phyloP scores from a whole-genome alignment of 2,329 filamentous ascomycete genomes.

The Colletotrichum cereale region DNA sequence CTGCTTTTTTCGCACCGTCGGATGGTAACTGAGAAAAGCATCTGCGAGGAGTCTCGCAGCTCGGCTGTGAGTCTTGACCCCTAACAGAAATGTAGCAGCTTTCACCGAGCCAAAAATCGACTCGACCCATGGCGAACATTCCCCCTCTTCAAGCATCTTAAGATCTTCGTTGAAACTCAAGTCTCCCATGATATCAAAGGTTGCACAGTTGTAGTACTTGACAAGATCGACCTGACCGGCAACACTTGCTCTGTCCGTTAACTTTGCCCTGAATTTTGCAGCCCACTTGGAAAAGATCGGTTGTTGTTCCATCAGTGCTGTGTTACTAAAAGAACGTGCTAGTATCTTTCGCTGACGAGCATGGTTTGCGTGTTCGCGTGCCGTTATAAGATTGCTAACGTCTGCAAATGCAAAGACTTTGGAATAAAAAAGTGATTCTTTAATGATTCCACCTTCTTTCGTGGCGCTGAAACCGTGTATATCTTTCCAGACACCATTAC shows the following conservation, averaged over 20 bases:
- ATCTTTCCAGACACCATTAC: slow-evolving; percentile 13
- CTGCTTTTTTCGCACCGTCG: slow-evolving; percentile 13
- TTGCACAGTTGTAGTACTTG: background rate
- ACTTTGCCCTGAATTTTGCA: slow-evolving; percentile 3
- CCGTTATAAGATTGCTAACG: background rate
- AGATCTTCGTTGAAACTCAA: slow-evolving; percentile 21
- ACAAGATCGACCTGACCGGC: background rate
- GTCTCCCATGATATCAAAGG: background rate
- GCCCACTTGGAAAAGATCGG: slow-evolving; percentile 12
- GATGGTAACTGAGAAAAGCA: slow-evolving; percentile 15
- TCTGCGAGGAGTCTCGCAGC: slow-evolving; percentile 6
- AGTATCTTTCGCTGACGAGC: slow-evolving; percentile 18
- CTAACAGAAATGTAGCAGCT: slow-evolving; percentile 11
- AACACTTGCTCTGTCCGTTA: background rate
- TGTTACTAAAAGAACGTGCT: slow-evolving; percentile 11
- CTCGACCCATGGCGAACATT: slow-evolving; percentile 26
- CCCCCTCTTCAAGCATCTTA: slow-evolving; percentile 17
- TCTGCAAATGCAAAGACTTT: background rate
- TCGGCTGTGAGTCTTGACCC: background rate
- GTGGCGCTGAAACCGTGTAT: slow-evolving; percentile 10
- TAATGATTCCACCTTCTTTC: slow-evolving; percentile 3
- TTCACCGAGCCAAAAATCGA: slow-evolving; percentile 26
- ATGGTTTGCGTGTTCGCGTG: slow-evolving; percentile 6
- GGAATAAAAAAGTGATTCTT: background rate
- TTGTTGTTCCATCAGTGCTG: slow-evolving; percentile 18